These are phyloP conservation scores for Corylus americana DNA, from an alignment of 306 rosid species.

Conservation along the genomic window DNA sequence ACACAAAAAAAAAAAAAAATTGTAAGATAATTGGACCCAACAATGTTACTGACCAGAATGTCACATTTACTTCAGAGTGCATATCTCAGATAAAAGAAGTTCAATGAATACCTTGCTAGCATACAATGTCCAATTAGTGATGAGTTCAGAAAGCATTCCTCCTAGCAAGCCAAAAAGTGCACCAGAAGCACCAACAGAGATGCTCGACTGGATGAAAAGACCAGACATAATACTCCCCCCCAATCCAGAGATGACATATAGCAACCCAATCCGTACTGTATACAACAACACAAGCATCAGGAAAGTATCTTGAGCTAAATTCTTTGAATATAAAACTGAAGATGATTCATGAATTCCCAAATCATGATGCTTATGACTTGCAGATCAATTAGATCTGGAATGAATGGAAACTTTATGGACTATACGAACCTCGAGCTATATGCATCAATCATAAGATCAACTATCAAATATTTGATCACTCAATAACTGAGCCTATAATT, in stretches of 20 bases:
- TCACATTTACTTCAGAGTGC: neutral
- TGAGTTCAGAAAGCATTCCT: conserved; percentile 95
- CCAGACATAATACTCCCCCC: conserved; percentile 92
- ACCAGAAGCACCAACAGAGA: conserved; percentile 99
- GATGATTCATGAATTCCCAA: neutral
- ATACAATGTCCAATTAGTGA: conserved; percentile 92
- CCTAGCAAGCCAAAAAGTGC: conserved; percentile 95
- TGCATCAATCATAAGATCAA: neutral
- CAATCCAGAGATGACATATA: conserved; percentile 82
- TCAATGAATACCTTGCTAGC: conserved; percentile 64
- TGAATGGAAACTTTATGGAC: neutral
- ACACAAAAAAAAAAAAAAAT: conserved; percentile 5
- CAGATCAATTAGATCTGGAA: neutral
- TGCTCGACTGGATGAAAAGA: conserved; percentile 79
- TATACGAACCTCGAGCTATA: neutral
- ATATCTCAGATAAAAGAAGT: conserved; percentile 7
- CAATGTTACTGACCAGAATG: conserved; percentile 17
- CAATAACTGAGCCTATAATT: neutral
- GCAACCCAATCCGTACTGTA: conserved; percentile 77
- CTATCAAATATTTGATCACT: neutral
- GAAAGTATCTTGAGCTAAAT: conserved; percentile 11
- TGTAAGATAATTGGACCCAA: conserved; percentile 3
- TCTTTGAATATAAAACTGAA: conserved; percentile 10
- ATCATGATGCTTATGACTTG: neutral
- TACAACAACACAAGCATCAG: conserved; percentile 18